Base-by-base conservation (phyloP, 179 eudicot species). In the Dionaea muscipula region DNA sequence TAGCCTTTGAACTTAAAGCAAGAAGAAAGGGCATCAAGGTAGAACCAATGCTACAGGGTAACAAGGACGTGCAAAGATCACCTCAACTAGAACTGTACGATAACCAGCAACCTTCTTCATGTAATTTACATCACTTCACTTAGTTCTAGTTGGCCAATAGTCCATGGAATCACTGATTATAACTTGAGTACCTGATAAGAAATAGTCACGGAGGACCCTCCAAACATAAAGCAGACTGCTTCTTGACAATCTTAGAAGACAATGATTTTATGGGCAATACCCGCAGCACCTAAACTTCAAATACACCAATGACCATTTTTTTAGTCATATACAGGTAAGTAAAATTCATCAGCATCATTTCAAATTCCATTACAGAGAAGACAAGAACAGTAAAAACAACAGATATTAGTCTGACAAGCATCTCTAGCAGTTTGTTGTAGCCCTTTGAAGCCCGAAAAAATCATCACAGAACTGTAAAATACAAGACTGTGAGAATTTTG, bases 61-160 rank as follows among this genome's bases (percentile, higher is more conserved):
- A 31, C 35, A 31, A 31, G 8, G 10, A 31, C n/a, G n/a, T 31
- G 35, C 35, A 31, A 31, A 31, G 71, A 78, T 82, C 77, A 91
- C 98, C 98, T 91, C 98, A 47, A 91, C 94, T 14, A 95, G 98
- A 70, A 91, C 80, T 31, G 98, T 91, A 26, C 98, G 95, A 57
- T 60, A 81, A 50, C 98, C 98, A 22, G 91, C 98, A 61, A 87
- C 82, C 72, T 63, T 81, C 62, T 71, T 75, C 52, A 91, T 75
- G 67, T 91, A 91, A 47, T 78, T 72, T 43, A 84, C 47, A 78
- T 75, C 75, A 55, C 78, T 82, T 96, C 98, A 91, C 68, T 78
- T 84, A 53, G 66, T 67, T 73, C 56, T 77, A 53, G 98, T 96
- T 9, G 98, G 96, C 98, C 98, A 91, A 67, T 91, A 88, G 51